Conservation (phyloP, 306 rosid genomes). For the Quercus parvula region DNA sequence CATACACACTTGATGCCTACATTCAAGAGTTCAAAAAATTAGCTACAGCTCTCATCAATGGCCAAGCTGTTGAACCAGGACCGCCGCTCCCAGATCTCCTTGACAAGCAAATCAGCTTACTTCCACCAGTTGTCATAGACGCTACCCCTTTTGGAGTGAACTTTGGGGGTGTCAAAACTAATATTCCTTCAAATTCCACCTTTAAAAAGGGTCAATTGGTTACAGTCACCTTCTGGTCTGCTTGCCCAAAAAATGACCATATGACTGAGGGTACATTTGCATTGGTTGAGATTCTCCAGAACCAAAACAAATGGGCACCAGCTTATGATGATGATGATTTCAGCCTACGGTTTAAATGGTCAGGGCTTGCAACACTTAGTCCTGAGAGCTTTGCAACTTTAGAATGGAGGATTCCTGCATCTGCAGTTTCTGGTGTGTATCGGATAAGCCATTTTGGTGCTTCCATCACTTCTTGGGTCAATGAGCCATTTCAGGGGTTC, state of each 20-base stretch:
- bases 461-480: conserved; percentile 57
- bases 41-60: conserved; percentile 47
- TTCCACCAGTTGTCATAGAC: conserved; percentile 76
- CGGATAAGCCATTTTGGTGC: conserved; percentile 81
- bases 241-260: conserved; percentile 84
- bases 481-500: conserved; percentile 72
- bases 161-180: conserved; percentile 64
- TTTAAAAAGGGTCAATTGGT: conserved; percentile 61
- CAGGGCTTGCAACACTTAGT: conserved; percentile 62
- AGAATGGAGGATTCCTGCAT: conserved; percentile 77
- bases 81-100: conserved; percentile 84
- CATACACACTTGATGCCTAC: conserved; percentile 76
- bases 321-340: conserved; percentile 86
- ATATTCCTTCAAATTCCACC: conserved; percentile 60
- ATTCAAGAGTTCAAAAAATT: conserved; percentile 89
- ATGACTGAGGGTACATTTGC: conserved; percentile 93
- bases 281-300: conserved; percentile 64
- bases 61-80: conserved; percentile 46
- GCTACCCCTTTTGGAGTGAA: conserved; percentile 51
- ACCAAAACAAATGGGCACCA: conserved; percentile 61
- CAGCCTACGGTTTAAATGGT: conserved; percentile 81
- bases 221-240: conserved; percentile 68
- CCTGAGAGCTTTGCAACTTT: conserved; percentile 60
- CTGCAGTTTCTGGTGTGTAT: conserved; percentile 63
- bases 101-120: conserved; percentile 60